Evolutionary conservation across 805 yeast genomes (phyloP).

Genomic region (Zygosaccharomyces lentus): DNA sequence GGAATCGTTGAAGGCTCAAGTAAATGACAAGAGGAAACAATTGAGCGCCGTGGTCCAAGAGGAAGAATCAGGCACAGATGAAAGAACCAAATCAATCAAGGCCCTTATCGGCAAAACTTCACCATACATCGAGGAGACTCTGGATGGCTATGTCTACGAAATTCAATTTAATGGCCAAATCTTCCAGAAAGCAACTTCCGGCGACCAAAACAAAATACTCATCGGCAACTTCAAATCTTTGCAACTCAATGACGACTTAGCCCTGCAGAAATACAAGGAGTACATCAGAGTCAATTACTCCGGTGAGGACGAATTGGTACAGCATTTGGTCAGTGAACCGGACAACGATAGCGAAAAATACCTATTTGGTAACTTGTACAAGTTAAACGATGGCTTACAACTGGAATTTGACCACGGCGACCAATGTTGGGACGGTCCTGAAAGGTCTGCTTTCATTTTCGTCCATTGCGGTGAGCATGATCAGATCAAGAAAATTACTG

Average conservation of each 20-base stretch:
- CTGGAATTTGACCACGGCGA: constrained; percentile 58
- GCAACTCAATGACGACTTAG: constrained; percentile 14
- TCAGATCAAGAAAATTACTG: constrained; percentile 52
- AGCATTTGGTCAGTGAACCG: constrained; percentile 26
- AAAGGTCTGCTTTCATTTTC: constrained; percentile 60
- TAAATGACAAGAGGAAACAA: constrained; percentile 8
- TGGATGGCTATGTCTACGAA: constrained; percentile 26
- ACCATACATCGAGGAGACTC: constrained; percentile 2
- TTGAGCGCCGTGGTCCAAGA: neutral
- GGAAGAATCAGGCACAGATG: constrained; percentile 1
- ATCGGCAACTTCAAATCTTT: constrained; percentile 24
- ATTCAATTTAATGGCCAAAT: constrained; percentile 24
- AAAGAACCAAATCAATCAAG: constrained; percentile 2
- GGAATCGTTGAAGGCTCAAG: neutral
- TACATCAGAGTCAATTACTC: constrained; percentile 24
- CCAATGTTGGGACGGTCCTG: constrained; percentile 93
- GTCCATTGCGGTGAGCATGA: constrained; percentile 63
- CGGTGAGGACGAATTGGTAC: constrained; percentile 22
- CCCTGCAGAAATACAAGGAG: constrained; percentile 19
- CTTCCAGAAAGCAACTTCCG: constrained; percentile 25
- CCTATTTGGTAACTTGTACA: constrained; percentile 31
- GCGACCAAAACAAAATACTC: constrained; percentile 21
- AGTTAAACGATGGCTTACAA: constrained; percentile 33
- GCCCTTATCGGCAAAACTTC: constrained; percentile 6
- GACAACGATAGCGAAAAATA: constrained; percentile 15